These are phyloP conservation scores for Diplodia corticola DNA, from an alignment of 2,329 filamentous ascomycete species.

Conservation along the genomic window DNA sequence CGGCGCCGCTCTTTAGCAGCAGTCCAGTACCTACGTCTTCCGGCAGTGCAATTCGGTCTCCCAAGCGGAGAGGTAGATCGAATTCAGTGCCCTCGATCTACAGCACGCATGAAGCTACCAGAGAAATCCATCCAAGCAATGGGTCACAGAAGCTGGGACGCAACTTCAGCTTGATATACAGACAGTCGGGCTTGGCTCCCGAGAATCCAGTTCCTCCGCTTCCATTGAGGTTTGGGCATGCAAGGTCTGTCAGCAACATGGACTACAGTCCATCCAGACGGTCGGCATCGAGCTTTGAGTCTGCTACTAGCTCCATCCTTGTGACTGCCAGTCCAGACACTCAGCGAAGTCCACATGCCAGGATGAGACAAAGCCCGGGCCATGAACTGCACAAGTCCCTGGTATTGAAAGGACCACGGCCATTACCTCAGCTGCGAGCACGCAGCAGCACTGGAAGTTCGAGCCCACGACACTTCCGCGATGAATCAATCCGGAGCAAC, in stretches of 20 bases:
- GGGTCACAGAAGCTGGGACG: slow-evolving; percentile 26
- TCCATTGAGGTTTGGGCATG: slow-evolving; percentile 37
- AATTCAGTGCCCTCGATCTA: slow-evolving; percentile 20
- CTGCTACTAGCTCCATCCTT: slow-evolving; percentile 44
- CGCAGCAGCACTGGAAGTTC: neutral
- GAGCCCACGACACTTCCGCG: slow-evolving; percentile 26
- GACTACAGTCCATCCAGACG: slow-evolving; percentile 38
- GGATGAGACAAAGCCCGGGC: slow-evolving; percentile 39
- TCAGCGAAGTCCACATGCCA: slow-evolving; percentile 28
- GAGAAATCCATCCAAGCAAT: slow-evolving; percentile 25
- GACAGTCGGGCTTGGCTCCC: slow-evolving; percentile 40
- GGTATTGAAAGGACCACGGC: slow-evolving; percentile 35
- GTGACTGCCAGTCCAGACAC: slow-evolving; percentile 40
- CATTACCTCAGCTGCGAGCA: slow-evolving; percentile 21
- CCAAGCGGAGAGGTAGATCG: slow-evolving; percentile 8
- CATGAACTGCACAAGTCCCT: slow-evolving; percentile 38
- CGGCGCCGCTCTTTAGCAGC: neutral
- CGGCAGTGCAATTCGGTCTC: slow-evolving; percentile 11
- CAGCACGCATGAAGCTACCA: slow-evolving; percentile 1
- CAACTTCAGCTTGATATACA: slow-evolving; percentile 26
- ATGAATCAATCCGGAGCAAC: slow-evolving; percentile 28
- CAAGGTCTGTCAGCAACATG: slow-evolving; percentile 30
- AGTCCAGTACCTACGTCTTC: neutral
- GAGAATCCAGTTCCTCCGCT: slow-evolving; percentile 46
- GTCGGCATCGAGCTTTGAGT: slow-evolving; percentile 44